Conservation (phyloP, 306 rosid genomes). For the Echinosophora koreensis region DNA sequence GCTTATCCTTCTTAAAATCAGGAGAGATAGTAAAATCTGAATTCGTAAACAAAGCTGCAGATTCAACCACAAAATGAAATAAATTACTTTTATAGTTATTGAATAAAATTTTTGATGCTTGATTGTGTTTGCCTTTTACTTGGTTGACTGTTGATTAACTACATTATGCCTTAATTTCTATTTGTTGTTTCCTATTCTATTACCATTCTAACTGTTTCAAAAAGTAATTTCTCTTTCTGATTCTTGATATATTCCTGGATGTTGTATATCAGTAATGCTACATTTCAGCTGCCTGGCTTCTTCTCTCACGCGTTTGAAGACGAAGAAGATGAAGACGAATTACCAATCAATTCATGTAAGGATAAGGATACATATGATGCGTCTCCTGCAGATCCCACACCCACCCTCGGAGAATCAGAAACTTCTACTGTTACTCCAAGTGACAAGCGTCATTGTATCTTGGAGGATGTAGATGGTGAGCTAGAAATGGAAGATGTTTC, state of each 20-base stretch:
- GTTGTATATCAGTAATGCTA: constrained; percentile 83
- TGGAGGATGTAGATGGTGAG: constrained; percentile 97
- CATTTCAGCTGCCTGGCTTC: constrained; percentile 95
- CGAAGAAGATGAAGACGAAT: constrained; percentile 78
- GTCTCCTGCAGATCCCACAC: constrained; percentile 57
- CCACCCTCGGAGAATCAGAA: constrained; percentile 73
- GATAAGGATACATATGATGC: constrained; percentile 72
- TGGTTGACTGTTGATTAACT: constrained; percentile 25
- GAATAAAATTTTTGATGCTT: background rate
- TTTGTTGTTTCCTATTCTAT: constrained; percentile 28
- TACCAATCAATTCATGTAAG: constrained; percentile 62
- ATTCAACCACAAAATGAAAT: too few species aligned
- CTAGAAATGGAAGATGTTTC: constrained; percentile 99
- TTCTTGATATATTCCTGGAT: constrained; percentile 36
- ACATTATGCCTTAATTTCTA: constrained; percentile 13
- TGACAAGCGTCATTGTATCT: constrained; percentile 94
- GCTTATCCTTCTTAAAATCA: constrained; percentile 10
- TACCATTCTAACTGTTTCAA: constrained; percentile 4
- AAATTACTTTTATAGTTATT: background rate
- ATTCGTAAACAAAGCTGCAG: constrained; percentile 14
- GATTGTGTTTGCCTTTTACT: constrained; percentile 36
- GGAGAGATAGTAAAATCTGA: constrained; percentile 2
- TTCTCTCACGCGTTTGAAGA: constrained; percentile 81
- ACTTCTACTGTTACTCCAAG: constrained; percentile 72
- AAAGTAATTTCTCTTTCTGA: constrained; percentile 42